Conservation (phyloP, 139 green algal genomes). For the Picochlorum sp. region DNA sequence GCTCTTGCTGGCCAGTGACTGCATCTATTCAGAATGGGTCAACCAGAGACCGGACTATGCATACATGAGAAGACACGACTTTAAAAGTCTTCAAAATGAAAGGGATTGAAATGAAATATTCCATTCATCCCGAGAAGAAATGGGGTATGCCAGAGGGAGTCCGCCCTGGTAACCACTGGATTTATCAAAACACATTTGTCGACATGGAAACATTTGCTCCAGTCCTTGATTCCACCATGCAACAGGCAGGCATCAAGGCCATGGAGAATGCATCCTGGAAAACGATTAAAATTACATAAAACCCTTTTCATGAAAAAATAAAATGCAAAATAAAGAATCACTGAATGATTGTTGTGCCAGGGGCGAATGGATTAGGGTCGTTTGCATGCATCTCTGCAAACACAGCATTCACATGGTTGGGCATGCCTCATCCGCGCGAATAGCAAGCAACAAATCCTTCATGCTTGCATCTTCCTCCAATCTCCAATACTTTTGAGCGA, state of each 20-base stretch:
- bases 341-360: background rate
- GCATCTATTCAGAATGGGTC: constrained; percentile 28
- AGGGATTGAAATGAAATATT: constrained; percentile 7
- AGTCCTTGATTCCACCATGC: constrained; percentile 13
- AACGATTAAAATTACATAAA: background rate
- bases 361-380: constrained; percentile 59
- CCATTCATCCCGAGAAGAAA: constrained; percentile 15
- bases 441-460: constrained; percentile 73
- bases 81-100: constrained; percentile 11
- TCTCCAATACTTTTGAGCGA: constrained; percentile 51
- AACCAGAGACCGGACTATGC: constrained; percentile 21
- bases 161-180: constrained; percentile 27
- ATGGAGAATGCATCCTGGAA: background rate
- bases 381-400: constrained; percentile 39
- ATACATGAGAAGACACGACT: constrained; percentile 26
- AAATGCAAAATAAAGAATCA: background rate
- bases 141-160: constrained; percentile 14
- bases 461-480: constrained; percentile 45
- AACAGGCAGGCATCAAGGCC: background rate
- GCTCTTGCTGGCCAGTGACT: constrained; percentile 11
- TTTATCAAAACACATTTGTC: constrained; percentile 36
- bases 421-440: constrained; percentile 78
- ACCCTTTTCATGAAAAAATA: too few relatives aligned
- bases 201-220: constrained; percentile 26
- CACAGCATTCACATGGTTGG: constrained; percentile 85